Conservation (phyloP, 352 stramenopile species). For the Pythium volutum region DNA sequence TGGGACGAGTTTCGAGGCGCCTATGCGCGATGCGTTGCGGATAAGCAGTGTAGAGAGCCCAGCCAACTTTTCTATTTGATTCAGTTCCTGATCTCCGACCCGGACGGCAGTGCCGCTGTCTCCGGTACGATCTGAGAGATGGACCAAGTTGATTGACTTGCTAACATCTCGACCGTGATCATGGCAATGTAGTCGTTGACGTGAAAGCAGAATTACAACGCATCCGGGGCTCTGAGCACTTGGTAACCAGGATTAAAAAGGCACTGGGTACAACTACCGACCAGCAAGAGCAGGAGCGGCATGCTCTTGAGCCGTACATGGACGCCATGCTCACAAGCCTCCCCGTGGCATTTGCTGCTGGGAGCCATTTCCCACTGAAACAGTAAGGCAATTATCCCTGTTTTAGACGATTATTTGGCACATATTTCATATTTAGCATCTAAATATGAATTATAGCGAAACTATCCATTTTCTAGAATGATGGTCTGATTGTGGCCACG, state of each 20-base stretch:
- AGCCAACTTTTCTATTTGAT: constrained; percentile 93
- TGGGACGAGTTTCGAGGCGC: constrained; percentile 93
- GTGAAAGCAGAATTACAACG: constrained; percentile 47
- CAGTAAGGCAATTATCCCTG: neutral
- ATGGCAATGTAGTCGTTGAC: constrained; percentile 33
- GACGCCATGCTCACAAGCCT: constrained; percentile 41
- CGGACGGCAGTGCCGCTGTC: constrained; percentile 86
- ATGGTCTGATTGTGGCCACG: constrained; percentile 12
- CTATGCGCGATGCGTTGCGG: constrained; percentile 88
- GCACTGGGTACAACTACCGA: constrained; percentile 36
- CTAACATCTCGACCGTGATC: neutral
- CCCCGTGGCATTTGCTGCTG: constrained; percentile 27
- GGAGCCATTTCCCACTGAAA: constrained; percentile 19
- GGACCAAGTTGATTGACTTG: neutral
- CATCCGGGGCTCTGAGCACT: constrained; percentile 39
- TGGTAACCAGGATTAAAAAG: constrained; percentile 37
- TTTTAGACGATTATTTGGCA: neutral
- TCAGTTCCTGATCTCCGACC: constrained; percentile 94
- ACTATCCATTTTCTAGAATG: constrained; percentile 10
- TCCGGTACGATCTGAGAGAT: constrained; percentile 46
- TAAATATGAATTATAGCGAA: neutral
- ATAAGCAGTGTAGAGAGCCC: constrained; percentile 92
- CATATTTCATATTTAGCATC: neutral
- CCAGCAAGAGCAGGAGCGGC: constrained; percentile 44
- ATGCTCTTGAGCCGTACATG: constrained; percentile 51